Conservation (phyloP, 108 stramenopile genomes). For the Cafeteria roenbergensis region DNA sequence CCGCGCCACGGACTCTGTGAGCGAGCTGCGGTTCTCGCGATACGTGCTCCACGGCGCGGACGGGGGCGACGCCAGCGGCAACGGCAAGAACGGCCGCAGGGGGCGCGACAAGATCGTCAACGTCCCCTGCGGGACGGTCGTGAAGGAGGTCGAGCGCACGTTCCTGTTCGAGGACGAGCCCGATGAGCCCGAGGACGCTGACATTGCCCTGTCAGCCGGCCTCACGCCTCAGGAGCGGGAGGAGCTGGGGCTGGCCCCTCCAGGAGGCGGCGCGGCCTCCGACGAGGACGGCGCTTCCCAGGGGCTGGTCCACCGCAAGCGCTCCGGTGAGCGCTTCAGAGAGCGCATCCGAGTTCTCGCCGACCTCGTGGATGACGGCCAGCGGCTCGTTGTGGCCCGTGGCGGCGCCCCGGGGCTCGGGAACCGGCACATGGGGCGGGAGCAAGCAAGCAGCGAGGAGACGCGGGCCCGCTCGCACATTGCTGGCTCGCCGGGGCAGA, state of each 20-base stretch:
- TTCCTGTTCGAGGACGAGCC: no score
- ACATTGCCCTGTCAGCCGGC: no score
- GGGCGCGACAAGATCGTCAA: constrained; percentile 1
- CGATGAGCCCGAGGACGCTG: no score
- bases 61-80: neutral
- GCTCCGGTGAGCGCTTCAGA: no score
- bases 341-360: neutral
- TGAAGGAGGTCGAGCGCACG: neutral
- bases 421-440: neutral
- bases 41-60: neutral
- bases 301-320: no score
- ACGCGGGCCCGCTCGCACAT: neutral
- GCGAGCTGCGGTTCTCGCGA: neutral
- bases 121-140: constrained; percentile 1
- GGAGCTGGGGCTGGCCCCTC: no score
- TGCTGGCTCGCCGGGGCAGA: neutral
- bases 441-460: neutral
- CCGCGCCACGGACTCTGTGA: neutral
- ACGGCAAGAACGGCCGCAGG: neutral
- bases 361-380: neutral
- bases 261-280: no score
- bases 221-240: no score
- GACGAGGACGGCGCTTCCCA: no score
- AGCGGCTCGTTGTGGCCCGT: neutral
- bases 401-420: constrained; percentile 14